A percentile compares a stretch with the other conserved stretches of the same genome.
These are phyloP conservation scores for Cyclostephanos tholiformis DNA, from an alignment of 108 stramenopile species.

Conservation along the genomic window DNA sequence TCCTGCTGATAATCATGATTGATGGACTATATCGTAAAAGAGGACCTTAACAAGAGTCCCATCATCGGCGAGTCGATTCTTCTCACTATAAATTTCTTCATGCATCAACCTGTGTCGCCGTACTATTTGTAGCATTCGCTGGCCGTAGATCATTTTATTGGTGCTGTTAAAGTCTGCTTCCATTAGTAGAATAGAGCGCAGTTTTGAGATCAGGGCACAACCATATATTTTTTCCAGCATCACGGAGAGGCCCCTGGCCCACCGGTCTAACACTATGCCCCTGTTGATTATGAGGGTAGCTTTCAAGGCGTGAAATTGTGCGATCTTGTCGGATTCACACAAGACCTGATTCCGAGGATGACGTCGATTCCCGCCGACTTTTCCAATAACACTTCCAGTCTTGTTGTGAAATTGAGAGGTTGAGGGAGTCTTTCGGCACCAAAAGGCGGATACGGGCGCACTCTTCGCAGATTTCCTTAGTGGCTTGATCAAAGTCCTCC, in stretches of 20 bases:
- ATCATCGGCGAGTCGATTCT: constrained; percentile 7
- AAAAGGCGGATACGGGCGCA: background rate
- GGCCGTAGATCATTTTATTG: constrained; percentile 24
- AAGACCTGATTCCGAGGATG: constrained; percentile 1
- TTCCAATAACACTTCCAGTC: constrained; percentile 6
- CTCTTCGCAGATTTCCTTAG: background rate
- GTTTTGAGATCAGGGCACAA: no score
- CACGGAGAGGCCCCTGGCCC: no score
- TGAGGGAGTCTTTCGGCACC: constrained; percentile 3
- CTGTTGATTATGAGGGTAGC: no score
- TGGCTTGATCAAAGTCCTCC: background rate
- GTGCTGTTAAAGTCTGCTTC: constrained; percentile 11
- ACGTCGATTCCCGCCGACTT: background rate
- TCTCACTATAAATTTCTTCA: constrained; percentile 37
- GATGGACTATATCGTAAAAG: background rate
- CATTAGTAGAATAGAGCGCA: no score
- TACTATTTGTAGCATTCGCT: constrained; percentile 15
- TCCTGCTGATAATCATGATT: no score
- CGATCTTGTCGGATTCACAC: no score
- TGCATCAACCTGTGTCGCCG: constrained; percentile 12
- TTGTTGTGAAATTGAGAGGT: background rate
- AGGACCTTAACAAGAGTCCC: constrained; percentile 6
- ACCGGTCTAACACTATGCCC: no score
- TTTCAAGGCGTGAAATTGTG: no score
- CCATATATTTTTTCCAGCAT: no score